These are phyloP conservation scores for Diplodia scrobiculata DNA, from an alignment of 2,329 filamentous ascomycete species.

Conservation along the genomic window DNA sequence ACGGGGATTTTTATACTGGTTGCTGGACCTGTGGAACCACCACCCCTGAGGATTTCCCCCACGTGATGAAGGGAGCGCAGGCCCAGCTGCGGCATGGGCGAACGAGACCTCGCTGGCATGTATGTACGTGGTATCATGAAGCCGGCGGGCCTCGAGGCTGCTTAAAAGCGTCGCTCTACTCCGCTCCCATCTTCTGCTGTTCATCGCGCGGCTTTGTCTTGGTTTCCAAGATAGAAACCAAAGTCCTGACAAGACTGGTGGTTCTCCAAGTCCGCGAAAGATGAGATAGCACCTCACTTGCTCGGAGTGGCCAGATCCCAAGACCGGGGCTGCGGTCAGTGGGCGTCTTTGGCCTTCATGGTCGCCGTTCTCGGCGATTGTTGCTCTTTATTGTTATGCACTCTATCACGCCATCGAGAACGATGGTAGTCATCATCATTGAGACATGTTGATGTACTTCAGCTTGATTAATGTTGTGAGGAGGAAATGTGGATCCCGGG, in stretches of 20 bases:
- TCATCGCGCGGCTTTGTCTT: neutral
- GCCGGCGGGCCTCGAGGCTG: neutral
- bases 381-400: neutral
- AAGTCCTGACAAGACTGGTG: no score
- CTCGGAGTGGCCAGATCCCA: no score
- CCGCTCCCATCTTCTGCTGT: neutral
- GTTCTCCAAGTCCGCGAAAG: no score
- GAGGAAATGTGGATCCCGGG: neutral
- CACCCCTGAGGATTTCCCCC: no score
- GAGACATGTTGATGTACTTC: neutral
- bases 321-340: neutral
- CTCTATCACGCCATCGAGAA: rapidly evolving
- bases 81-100: neutral
- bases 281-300: no score
- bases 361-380: neutral
- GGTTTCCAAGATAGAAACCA: neutral
- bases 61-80: no score
- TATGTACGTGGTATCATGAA: neutral
- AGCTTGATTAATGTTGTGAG: neutral
- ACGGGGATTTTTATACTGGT: no score
- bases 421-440: neutral
- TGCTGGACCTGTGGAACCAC: no score
- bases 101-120: neutral
- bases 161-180: neutral
- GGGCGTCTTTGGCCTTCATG: neutral